Conservation (phyloP, 1,284 basidiomycete genomes). For the Cryptococcus sp. region DNA sequence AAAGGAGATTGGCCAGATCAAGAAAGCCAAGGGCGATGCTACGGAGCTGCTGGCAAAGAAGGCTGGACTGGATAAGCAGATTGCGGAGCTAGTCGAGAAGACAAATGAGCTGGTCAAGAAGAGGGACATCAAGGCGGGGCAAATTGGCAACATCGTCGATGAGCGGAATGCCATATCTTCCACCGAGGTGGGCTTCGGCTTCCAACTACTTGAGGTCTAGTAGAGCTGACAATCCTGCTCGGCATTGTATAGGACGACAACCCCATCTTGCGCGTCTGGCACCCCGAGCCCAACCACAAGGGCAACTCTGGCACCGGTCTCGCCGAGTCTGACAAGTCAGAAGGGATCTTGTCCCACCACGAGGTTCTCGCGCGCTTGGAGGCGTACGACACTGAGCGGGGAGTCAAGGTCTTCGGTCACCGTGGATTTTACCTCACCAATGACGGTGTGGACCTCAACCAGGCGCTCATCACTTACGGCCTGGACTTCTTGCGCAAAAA, state of each 20-base stretch:
- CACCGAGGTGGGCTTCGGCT: conserved; percentile 69
- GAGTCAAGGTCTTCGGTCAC: conserved; percentile 90
- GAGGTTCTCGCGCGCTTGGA: conserved; percentile 92
- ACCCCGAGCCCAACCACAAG: conserved; percentile 73
- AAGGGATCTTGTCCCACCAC: conserved; percentile 89
- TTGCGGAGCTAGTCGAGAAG: conserved; percentile 64
- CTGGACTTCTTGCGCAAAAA: conserved; percentile 85
- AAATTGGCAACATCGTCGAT: conserved; percentile 91
- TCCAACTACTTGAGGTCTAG: not conserved
- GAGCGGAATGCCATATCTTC: conserved; percentile 79
- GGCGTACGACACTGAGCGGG: conserved; percentile 94
- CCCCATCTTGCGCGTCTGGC: conserved; percentile 75
- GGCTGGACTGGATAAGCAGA: conserved; percentile 71
- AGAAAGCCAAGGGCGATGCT: conserved; percentile 91
- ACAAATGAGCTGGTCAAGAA: conserved; percentile 73
- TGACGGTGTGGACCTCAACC: conserved; percentile 96
- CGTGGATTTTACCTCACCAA: conserved; percentile 94
- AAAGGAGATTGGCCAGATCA: conserved; percentile 91
- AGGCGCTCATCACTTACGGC: conserved; percentile 92
- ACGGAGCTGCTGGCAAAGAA: conserved; percentile 86
- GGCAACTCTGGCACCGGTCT: conserved; percentile 51
- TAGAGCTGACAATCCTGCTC: not conserved
- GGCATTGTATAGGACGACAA: conserved; percentile 75
- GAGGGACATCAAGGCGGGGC: conserved; percentile 71
- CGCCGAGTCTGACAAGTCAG: conserved; percentile 61